Evolutionary conservation across 495 filamentous ascomycete species (phyloP), one percentile per base, ranked within the genome.

Genomic region (Filosporella fistucella): DNA sequence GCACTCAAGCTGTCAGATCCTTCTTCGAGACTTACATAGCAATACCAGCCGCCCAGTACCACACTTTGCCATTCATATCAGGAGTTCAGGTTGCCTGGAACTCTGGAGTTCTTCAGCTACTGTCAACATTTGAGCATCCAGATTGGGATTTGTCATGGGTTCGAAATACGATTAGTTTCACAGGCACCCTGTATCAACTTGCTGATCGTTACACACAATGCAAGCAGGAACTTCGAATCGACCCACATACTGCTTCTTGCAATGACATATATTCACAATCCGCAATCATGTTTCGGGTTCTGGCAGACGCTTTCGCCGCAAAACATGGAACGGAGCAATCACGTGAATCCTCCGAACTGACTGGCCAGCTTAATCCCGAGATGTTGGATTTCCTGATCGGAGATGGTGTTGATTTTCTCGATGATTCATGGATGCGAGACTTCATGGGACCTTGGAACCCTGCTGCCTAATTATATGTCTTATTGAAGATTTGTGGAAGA

Each of bases 111-210:
- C 60, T 72, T 44, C 65, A 68, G 32, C 57, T 63, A 4, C 60
- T 72, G 1, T 69, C 67, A 1, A 65, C 57, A 1, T 62, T 71
- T 7, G 42, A 62, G 17, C 60, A 71, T 37, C 66, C 67, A 35
- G 64, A 52, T 1, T 72, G 70, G 69, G 65, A 72, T 47, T 57
- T 55, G 16, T 54, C 61, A 29, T 63, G 56, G 10, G 63, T 68
- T 28, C 60, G 58, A 17, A 60, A 64, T 37, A 63, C 49, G 17
- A 57, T 69, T 1, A 34, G 64, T 45, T 50, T 71, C 1, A 42
- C 59, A 25, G 43, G 44, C 7, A 51, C 57, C 8, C 45, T 71
- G n/a, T 63, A 67, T 13, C 10, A 12, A 11, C 62, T 68, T 40
- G 42, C 52, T 0, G 34, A 64, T 16, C 60, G 47, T 17, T 47